phyloP scores from a whole-genome alignment of 1,284 basidiomycete species.

The Blastosporella zonata region DNA sequence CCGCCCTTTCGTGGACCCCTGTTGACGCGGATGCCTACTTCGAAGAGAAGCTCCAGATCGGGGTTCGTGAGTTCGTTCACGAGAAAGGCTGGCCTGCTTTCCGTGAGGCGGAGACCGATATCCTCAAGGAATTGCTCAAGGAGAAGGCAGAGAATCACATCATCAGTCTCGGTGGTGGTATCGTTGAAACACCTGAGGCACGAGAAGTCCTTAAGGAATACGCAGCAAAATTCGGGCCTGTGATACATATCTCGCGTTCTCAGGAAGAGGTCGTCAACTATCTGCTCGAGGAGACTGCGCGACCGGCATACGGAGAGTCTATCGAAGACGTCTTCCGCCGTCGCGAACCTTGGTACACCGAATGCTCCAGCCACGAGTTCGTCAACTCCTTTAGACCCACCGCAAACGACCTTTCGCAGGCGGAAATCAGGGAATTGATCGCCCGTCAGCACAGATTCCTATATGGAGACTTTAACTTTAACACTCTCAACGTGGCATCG shows the following conservation, averaged over 20 bases:
- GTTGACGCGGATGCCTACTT: conserved; percentile 89
- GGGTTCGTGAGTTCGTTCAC: conserved; percentile 78
- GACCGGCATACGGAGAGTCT: conserved; percentile 87
- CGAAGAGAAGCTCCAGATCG: conserved; percentile 58
- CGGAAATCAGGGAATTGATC: conserved; percentile 47
- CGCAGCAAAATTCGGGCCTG: conserved; percentile 46
- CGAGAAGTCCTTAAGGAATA: conserved; percentile 72
- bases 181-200: conserved; percentile 84
- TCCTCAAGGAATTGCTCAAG: conserved; percentile 59
- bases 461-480: too few species aligned
- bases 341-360: conserved; percentile 85
- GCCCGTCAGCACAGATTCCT: conserved; percentile 76
- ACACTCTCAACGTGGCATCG: conserved; percentile 70
- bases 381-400: conserved; percentile 65
- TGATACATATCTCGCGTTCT: conserved; percentile 42
- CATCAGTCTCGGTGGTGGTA: conserved; percentile 92
- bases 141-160: conserved; percentile 64
- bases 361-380: conserved; percentile 85
- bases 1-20: conserved; percentile 73
- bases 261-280: conserved; percentile 57
- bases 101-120: conserved; percentile 37
- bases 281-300: conserved; percentile 70
- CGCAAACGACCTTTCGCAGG: conserved; percentile 21
- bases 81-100: conserved; percentile 51
- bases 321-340: conserved; percentile 82